Evolutionary conservation across 2,329 filamentous ascomycete genomes (phyloP).

Genomic region (Cadophora sp.): DNA sequence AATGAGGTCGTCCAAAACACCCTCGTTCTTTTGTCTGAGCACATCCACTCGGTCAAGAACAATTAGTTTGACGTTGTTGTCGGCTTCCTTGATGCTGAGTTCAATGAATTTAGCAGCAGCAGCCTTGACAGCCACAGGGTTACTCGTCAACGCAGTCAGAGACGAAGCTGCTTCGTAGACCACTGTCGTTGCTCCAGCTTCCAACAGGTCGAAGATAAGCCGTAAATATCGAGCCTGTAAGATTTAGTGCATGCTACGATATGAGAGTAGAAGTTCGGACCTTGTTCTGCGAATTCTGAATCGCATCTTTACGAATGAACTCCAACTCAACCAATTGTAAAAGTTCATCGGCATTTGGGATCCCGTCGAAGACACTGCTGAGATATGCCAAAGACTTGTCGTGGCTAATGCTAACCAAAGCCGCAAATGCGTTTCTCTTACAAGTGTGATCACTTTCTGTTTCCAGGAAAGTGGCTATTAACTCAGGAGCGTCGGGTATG

Average conservation of each 20-base stretch:
- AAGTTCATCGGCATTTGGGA: slow-evolving; percentile 93
- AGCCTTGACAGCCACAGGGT: slow-evolving; percentile 96
- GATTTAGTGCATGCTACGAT: slow-evolving; percentile 43
- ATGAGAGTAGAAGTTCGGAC: slow-evolving; percentile 51
- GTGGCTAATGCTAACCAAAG: slow-evolving; percentile 88
- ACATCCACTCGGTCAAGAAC: slow-evolving; percentile 94
- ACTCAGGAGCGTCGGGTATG: slow-evolving; percentile 93
- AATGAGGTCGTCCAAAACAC: slow-evolving; percentile 88
- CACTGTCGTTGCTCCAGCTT: slow-evolving; percentile 91
- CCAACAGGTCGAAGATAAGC: slow-evolving; percentile 94
- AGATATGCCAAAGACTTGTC: slow-evolving; percentile 90
- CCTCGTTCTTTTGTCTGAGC: slow-evolving; percentile 85
- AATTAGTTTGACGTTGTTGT: slow-evolving; percentile 99
- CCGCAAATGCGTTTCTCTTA: slow-evolving; percentile 97
- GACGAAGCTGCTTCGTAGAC: slow-evolving; percentile 98
- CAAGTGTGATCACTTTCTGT: slow-evolving; percentile 92
- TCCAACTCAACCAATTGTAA: slow-evolving; percentile 93
- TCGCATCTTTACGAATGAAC: slow-evolving; percentile 97
- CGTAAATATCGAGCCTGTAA: slow-evolving; percentile 83
- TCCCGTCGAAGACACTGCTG: slow-evolving; percentile 87
- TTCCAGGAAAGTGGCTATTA: slow-evolving; percentile 88
- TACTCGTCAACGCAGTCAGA: slow-evolving; percentile 90
- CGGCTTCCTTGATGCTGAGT: slow-evolving; percentile 93
- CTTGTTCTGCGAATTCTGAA: slow-evolving; percentile 94
- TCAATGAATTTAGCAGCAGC: slow-evolving; percentile 97